Evolutionary conservation across 345 rosid species (phyloP).

Genomic region (Hypericum perforatum): DNA sequence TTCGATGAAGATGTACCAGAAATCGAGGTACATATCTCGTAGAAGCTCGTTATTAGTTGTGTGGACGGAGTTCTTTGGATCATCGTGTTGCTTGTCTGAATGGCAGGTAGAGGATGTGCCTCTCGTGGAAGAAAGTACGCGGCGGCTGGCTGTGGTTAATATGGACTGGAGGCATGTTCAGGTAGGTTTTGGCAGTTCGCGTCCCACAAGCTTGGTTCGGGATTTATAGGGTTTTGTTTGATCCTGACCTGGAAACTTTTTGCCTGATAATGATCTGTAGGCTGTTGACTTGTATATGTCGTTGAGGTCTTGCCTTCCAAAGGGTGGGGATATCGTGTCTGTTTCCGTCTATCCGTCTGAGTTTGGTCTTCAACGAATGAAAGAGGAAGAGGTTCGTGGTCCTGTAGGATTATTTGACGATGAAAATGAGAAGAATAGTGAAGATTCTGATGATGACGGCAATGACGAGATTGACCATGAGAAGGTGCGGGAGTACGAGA

Average conservation of each 20-base stretch:
- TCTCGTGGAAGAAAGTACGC: conserved; percentile 52
- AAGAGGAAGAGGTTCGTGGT: conserved; percentile 90
- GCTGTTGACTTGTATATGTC: conserved; percentile 78
- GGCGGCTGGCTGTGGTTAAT: conserved; percentile 66
- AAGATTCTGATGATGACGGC: conserved; percentile 21
- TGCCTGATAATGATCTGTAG: conserved; percentile 28
- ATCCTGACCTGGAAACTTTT: background rate
- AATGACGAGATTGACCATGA: conserved; percentile 41
- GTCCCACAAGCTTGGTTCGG: background rate
- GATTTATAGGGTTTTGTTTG: background rate
- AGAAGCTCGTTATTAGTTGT: conserved; percentile 1
- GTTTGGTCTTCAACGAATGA: conserved; percentile 79
- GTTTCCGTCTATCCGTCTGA: conserved; percentile 87
- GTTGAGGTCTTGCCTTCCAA: conserved; percentile 69
- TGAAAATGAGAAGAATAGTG: conserved; percentile 26
- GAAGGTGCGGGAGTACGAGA: conserved; percentile 71
- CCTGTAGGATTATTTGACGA: conserved; percentile 68
- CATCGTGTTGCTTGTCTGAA: conserved; percentile 8
- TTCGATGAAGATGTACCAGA: conserved; percentile 45
- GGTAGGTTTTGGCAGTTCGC: conserved; percentile 29
- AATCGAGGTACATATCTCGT: too few relatives aligned
- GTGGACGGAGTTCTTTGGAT: background rate
- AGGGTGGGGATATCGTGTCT: conserved; percentile 60
- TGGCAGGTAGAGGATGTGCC: conserved; percentile 61
- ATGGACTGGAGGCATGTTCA: conserved; percentile 94